Evolutionary conservation across 768 basidiomycete genomes (phyloP), one percentile per base, ranked within the genome.

Genomic region (Suillus decipiens): DNA sequence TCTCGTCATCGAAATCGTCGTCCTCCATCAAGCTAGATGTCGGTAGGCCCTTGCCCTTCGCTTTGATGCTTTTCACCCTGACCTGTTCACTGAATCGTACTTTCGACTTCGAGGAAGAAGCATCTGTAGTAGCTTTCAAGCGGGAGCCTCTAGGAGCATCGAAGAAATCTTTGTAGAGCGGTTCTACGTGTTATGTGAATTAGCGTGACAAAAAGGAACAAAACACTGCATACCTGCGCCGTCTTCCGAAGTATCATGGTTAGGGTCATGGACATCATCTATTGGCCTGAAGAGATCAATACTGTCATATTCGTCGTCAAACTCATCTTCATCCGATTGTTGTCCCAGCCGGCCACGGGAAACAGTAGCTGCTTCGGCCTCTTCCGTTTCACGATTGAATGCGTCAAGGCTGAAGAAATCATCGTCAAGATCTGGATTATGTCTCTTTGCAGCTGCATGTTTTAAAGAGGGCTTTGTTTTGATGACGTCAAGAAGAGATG

Each of bases 331-430:
- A 22, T 84, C 79, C 14, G 77, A 77, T 37, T 81, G 80, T 75
- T 69, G 75, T 45, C 82, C 81, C 28, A 92, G 79, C 33, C 76
- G 78, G 22, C 93, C 94, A 69, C 79, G 79, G 2, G 88, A 87
- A 11, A 84, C 81, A 17, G 78, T 80, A 63, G 76, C 82, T 15
- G 88, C 84, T 74, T 96, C 95, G 3, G 87, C 84, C 67, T 84
- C 85, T 72, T 93, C 92, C 2, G 89, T 89, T 72, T 95, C 87
- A 2, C 87, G 82, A 69, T 99, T 97, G 80, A 99, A 99, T 22
- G 86, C 81, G 34, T 86, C 85, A 54, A 99, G 82, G 65, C 90
- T 84, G 76, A 99, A 99, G 79, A 99, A 99, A 15, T 82, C 86
- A 72, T 99, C 96, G 74, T 98, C 89, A 34, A 98, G 83, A 48